Conservation (phyloP, 495 filamentous ascomycete species). For the Extremus antarcticus region DNA sequence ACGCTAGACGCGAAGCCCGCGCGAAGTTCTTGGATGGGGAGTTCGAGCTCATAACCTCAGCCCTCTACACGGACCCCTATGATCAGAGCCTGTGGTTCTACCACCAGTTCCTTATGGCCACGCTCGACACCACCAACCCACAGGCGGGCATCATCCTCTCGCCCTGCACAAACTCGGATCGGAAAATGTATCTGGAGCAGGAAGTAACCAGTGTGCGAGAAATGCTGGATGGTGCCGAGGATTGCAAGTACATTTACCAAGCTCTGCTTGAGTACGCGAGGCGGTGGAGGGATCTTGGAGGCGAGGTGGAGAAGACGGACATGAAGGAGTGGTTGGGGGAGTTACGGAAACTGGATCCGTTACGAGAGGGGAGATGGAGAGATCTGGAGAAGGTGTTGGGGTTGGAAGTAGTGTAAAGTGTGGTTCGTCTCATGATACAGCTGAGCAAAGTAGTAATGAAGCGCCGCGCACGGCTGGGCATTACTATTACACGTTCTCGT, state of each 20-base stretch:
- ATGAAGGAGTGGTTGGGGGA: constrained; percentile 28
- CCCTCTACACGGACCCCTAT: constrained; percentile 73
- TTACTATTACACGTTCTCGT: too few species aligned
- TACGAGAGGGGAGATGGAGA: constrained; percentile 30
- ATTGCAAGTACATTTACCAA: constrained; percentile 36
- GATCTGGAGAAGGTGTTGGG: constrained; percentile 25
- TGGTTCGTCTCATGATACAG: too few species aligned
- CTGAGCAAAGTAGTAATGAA: too few species aligned
- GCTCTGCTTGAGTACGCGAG: constrained; percentile 23
- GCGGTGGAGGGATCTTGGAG: constrained; percentile 8
- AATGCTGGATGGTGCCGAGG: constrained; percentile 51
- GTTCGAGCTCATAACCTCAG: constrained; percentile 59
- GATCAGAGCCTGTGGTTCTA: constrained; percentile 97
- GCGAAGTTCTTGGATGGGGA: constrained; percentile 61
- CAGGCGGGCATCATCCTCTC: constrained; percentile 51
- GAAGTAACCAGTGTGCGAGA: constrained; percentile 42
- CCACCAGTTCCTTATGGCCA: constrained; percentile 68
- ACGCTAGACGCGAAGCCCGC: constrained; percentile 42
- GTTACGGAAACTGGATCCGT: constrained; percentile 28
- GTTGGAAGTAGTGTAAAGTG: constrained; percentile 5
- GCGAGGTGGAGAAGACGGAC: constrained; percentile 23
- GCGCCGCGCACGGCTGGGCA: too few species aligned
- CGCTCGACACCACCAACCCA: constrained; percentile 31
- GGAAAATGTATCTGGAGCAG: constrained; percentile 22
- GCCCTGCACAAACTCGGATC: constrained; percentile 30